Conservation (phyloP, 441 rosid genomes). For the Corymbia citriodora region DNA sequence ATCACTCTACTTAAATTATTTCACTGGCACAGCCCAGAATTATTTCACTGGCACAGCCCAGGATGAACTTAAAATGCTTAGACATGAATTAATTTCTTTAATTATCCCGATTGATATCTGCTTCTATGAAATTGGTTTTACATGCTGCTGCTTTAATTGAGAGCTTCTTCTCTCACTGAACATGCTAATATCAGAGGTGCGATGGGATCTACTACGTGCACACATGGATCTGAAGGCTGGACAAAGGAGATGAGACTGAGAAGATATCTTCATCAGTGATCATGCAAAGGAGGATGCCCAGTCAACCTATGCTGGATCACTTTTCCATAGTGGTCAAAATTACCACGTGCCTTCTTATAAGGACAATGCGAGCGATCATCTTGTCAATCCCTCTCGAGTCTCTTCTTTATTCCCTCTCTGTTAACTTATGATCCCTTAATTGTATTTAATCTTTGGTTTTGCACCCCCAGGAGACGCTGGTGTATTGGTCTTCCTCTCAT, state of each 20-base stretch:
- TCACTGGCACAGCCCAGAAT: not conserved
- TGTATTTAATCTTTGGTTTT: not conserved
- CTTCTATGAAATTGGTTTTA: too few relatives aligned
- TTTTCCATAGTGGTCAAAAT: conserved; percentile 45
- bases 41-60: too few relatives aligned
- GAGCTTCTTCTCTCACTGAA: too few relatives aligned
- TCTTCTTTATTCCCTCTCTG: not conserved
- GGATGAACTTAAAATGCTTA: not conserved
- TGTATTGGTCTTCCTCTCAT: conserved; percentile 93
- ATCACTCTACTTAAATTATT: not conserved
- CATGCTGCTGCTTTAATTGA: not conserved
- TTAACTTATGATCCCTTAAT: not conserved
- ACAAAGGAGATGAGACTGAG: too few relatives aligned
- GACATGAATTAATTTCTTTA: too few relatives aligned
- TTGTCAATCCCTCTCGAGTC: not conserved
- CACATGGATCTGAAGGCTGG: too few relatives aligned
- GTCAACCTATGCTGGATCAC: conserved; percentile 63
- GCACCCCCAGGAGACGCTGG: conserved; percentile 51
- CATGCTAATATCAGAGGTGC: too few relatives aligned
- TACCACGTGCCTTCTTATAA: conserved; percentile 54
- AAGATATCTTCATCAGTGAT: too few relatives aligned
- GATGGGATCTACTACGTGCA: too few relatives aligned
- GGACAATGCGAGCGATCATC: conserved; percentile 42
- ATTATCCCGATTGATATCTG: too few relatives aligned
- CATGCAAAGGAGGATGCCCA: conserved; percentile 66